Conservation (phyloP, 2,329 filamentous ascomycete genomes). For the Penicillium brasilianum region DNA sequence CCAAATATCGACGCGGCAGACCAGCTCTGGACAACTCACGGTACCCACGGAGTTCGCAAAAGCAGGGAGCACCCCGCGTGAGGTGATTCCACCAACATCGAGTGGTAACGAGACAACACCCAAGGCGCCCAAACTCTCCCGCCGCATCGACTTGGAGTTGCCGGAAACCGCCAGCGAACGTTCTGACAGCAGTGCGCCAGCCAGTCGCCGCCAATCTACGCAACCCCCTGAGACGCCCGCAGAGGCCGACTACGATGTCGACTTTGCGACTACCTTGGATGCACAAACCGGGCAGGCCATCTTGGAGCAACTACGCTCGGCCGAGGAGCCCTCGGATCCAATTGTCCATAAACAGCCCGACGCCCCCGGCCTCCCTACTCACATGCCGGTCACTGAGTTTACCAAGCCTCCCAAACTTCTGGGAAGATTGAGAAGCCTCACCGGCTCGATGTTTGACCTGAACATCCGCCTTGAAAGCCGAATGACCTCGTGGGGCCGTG, state of each 20-base stretch:
- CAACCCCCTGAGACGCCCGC: slow-evolving; percentile 9
- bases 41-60: slow-evolving; percentile 28
- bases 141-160: slow-evolving; percentile 46
- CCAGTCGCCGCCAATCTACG: slow-evolving; percentile 11
- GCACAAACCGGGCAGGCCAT: slow-evolving; percentile 47
- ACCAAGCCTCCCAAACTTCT: slow-evolving; percentile 52
- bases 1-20: slow-evolving; percentile 41
- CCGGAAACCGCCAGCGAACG: slow-evolving; percentile 46
- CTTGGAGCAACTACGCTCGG: slow-evolving; percentile 28
- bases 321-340: slow-evolving; percentile 26
- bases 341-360: slow-evolving; percentile 28
- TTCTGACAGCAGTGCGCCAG: slow-evolving; percentile 32
- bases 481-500: slow-evolving; percentile 78
- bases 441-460: slow-evolving; percentile 68
- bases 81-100: slow-evolving; percentile 20
- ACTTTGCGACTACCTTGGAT: slow-evolving; percentile 50
- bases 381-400: slow-evolving; percentile 28
- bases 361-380: slow-evolving; percentile 7
- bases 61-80: slow-evolving; percentile 25
- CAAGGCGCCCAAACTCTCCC: slow-evolving; percentile 40
- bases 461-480: slow-evolving; percentile 69
- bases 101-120: slow-evolving; percentile 36
- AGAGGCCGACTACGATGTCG: slow-evolving; percentile 36
- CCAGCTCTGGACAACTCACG: slow-evolving; percentile 32
- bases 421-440: slow-evolving; percentile 69